Evolutionary conservation across 2,329 filamentous ascomycete species (phyloP).

Genomic region (Neoascochyta sp.): DNA sequence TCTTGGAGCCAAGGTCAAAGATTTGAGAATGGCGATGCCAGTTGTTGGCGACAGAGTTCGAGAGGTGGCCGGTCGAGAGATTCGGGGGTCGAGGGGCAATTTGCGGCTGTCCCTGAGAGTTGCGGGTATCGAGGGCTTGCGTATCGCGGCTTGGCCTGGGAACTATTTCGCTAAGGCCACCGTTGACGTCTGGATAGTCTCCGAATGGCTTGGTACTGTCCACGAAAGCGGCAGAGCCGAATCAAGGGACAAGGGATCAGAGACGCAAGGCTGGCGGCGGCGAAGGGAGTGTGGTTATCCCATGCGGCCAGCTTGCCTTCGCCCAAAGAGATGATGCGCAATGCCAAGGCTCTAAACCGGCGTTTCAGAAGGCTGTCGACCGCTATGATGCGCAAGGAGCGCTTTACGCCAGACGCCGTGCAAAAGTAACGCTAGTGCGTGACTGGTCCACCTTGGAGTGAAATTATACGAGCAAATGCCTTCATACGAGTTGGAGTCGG

Average conservation of each 20-base stretch:
- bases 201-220: constrained; percentile 20
- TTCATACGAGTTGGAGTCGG: too few relatives aligned
- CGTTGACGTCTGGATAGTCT: constrained; percentile 24
- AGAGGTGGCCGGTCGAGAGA: constrained; percentile 3
- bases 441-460: too few relatives aligned
- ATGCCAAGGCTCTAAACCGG: constrained; percentile 18
- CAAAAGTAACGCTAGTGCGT: too few relatives aligned
- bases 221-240: constrained; percentile 18
- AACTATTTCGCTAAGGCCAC: constrained; percentile 36
- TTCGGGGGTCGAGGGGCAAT: constrained; percentile 5
- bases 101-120: constrained; percentile 12
- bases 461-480: too few relatives aligned
- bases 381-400: constrained; percentile 20
- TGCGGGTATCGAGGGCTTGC: constrained; percentile 19
- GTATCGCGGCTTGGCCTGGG: constrained; percentile 25
- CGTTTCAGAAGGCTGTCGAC: constrained; percentile 22
- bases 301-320: constrained; percentile 18
- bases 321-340: constrained; percentile 5
- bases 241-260: constrained; percentile 16
- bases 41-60: constrained; percentile 13
- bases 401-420: background rate
- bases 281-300: constrained; percentile 5
- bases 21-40: constrained; percentile 6
- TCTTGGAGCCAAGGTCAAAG: constrained; percentile 6
- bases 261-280: constrained; percentile 15